Base-by-base conservation (phyloP, 768 basidiomycete species). In the Gloeopeniophorella convolvens region DNA sequence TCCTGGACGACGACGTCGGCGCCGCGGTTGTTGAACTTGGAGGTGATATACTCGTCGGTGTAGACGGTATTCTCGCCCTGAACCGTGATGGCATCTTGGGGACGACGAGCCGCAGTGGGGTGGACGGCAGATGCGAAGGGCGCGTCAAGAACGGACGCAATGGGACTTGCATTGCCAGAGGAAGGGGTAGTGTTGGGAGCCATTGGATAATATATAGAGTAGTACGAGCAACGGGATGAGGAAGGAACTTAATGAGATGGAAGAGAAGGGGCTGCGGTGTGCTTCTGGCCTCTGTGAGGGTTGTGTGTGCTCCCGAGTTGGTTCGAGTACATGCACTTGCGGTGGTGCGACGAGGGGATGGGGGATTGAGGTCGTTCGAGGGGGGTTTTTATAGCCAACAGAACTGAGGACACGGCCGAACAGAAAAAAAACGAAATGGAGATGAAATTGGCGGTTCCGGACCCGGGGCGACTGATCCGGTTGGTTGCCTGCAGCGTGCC, bases 281-380 rank as follows among this genome's bases (percentile, higher is more conserved):
- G 92, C 67, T 88, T 92, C 63, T 64, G 68, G 74, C 92, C 92
- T 82, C 89, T 78, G 74, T 87, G 78, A 62, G 79, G 76, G 73
- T 94, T 94, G 74, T 94, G 91, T 60, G 80, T 73, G 70, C 85
- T 87, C 70, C 85, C 83, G 60, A 93, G 85, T 68, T 85, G 83
- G 87, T 94, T 93, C 58, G 87, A 89, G 88, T 84, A 95, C 91
- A 93, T 93, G 79, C 85, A 89, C 61, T 46, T 40, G 62, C 16
- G 31, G 21, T 30, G 43, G 33, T 21, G 18, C 20, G 16, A 42
- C 13, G 40, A 31, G 34, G 23, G n/a, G 23, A 12, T 1, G n/a
- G 10, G 28, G 0, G 10, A 34, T 3, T 5, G 20, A 5, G 21
- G 13, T 3, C 6, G 39, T 12, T n/a, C 13, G 16, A 5, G 23